Conservation (phyloP, 2,329 filamentous ascomycete species). For the Plectosphaerella cucumerina region DNA sequence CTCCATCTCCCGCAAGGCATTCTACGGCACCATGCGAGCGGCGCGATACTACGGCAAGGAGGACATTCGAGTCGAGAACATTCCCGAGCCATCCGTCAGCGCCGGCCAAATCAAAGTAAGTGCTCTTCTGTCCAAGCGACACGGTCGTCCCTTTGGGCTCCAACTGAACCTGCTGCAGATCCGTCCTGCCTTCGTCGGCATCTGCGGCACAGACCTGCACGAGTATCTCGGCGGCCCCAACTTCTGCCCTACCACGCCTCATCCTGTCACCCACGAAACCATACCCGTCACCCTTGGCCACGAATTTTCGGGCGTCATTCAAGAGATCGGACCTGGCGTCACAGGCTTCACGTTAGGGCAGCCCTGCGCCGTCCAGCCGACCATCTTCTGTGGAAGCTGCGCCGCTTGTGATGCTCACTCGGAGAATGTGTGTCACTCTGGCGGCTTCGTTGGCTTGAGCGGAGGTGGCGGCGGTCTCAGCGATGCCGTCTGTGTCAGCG, state of each 20-base stretch:
- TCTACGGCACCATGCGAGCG: constrained; percentile 40
- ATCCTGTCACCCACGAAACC: constrained; percentile 50
- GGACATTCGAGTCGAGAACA: constrained; percentile 49
- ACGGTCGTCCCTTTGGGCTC: not conserved
- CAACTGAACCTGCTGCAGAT: constrained; percentile 12
- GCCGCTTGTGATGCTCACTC: constrained; percentile 42
- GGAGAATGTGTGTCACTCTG: constrained; percentile 31
- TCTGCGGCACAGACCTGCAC: constrained; percentile 29
- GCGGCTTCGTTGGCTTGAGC: constrained; percentile 32
- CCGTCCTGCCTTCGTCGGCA: constrained; percentile 24
- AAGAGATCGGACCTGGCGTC: constrained; percentile 48
- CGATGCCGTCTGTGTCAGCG: constrained; percentile 45
- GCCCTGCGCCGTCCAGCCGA: constrained; percentile 53
- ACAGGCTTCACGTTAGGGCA: constrained; percentile 44
- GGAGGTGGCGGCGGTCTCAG: constrained; percentile 49
- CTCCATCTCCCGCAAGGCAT: not conserved
- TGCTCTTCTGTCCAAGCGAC: too few species aligned
- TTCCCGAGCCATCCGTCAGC: constrained; percentile 40
- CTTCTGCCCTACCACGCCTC: constrained; percentile 33
- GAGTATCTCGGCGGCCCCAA: constrained; percentile 24
- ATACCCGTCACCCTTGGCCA: constrained; percentile 58
- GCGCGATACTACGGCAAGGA: constrained; percentile 50
- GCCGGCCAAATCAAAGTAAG: constrained; percentile 40
- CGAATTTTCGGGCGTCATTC: constrained; percentile 57
- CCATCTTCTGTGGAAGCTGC: constrained; percentile 50